Base-by-base conservation (phyloP, 2,329 filamentous ascomycete genomes). In the Trichoderma sp. region DNA sequence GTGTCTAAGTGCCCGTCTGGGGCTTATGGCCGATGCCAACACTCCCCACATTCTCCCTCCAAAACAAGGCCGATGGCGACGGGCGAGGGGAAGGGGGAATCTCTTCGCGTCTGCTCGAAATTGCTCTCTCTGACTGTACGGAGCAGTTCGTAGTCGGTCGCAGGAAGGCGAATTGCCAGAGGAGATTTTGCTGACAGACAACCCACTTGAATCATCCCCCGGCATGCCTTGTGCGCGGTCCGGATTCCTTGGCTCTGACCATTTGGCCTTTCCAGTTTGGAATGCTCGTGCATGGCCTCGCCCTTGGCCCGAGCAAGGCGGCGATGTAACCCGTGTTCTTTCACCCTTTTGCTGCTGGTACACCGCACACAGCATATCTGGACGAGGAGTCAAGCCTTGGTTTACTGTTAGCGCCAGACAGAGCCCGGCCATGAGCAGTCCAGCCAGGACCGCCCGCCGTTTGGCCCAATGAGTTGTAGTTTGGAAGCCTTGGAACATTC, bases 21-120 rank as follows among this genome's bases (percentile, higher is more conserved):
- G 59, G 59, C 51, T 54, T 52, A 44, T 52, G 52, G 26, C 47
- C 58, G 58, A 52, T 39, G 47, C 48, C 59, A 43, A 43, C 59
- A 43, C 59, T 51, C 54, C 44, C 54, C 54, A 58, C 54, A 24
- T 48, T 30, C 24, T 44, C 9, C 26, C 41, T n/a, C 30, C 52
- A 7, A 44, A 24, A 10, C 45, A 45, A 45, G 34, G 12, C 48
- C 44, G 47, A 56, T 56, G 51, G 50, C 41, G 41, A n/a, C 60
- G 60, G 60, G n/a, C 43, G 54, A 57, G 62, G 26, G 54, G 34
- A 64, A 57, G 45, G 7, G 12, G 24, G 41, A 7, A 45, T 55
- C 24, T 26, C 50, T 17, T 52, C 48, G 48, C 26, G 47, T n/a
- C 24, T n/a, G 19, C 17, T 34, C 39, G 30, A 24, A 19, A 21